Base-by-base conservation (phyloP, 75 land plant species). In the Adiantum capillusveneris region DNA sequence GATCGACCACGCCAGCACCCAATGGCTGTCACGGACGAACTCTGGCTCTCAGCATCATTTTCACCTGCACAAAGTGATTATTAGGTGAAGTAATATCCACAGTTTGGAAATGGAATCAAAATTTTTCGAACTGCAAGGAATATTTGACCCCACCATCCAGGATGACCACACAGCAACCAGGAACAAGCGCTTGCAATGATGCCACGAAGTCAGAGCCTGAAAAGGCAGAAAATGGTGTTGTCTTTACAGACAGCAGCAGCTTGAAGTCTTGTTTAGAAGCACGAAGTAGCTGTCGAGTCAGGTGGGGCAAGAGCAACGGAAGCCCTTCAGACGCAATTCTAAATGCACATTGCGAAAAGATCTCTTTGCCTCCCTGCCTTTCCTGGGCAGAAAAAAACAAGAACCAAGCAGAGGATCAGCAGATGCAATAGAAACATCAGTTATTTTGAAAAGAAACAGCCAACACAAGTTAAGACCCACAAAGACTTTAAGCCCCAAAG, bases 241-340 rank as follows among this genome's bases (percentile, higher is more conserved):
- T 62, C 46, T 80, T 79, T 29, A 69, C 72, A 58, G 84, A 66
- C 49, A 95, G 64, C 14, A 95, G 79, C 54, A 86, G 83, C 61
- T 76, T 71, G 60, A 95, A 86, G 66, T 95, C 99, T 20, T 52
- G 63, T 21, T 63, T 58, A 11, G 85, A 59, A 42, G 81, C 84
- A 63, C 45, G 49, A 30, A 90, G 21, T 20, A 86, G 75, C 67
- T 90, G 91, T 56, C 80, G 86, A 53, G 76, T 86, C 61, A 95
- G 68, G 64, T 84, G 77, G 22, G 99, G 96, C 25, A 95, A 75
- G 59, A 95, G 66, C 68, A 95, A 51, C 27, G 96, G 96, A 66
- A 95, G 79, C 31, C 99, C 99, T 69, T 95, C 99, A 16, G 99
- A 95, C 20, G 99, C 85, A 68, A 95, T 84, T 49, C 96, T 70